Conservation (phyloP, 768 basidiomycete species). For the Termitomyces sp. region DNA sequence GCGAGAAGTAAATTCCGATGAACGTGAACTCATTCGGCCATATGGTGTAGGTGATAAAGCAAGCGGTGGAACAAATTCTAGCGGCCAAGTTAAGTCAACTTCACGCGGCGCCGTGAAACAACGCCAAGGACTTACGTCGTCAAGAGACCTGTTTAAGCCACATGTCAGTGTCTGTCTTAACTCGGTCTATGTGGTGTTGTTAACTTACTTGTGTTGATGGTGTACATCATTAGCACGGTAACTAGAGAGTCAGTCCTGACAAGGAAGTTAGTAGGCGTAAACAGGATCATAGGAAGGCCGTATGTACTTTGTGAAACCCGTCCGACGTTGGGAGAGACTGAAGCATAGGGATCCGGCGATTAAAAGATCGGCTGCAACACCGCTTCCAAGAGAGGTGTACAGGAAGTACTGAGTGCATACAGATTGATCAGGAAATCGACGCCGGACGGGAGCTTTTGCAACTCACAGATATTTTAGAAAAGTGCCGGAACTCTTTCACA, state of each 20-base stretch:
- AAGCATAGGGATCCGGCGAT: constrained; percentile 33
- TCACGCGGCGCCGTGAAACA: constrained; percentile 35
- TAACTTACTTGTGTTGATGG: constrained; percentile 43
- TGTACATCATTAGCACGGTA: constrained; percentile 39
- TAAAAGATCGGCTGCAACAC: constrained; percentile 34
- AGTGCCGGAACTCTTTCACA: constrained; percentile 19
- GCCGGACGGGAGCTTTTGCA: not conserved
- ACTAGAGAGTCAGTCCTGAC: constrained; percentile 40
- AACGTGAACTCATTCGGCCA: constrained; percentile 3
- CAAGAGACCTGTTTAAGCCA: constrained; percentile 20
- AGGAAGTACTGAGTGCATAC: constrained; percentile 21
- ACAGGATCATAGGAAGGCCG: not conserved
- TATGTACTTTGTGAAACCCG: constrained; percentile 23
- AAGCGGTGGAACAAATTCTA: not conserved
- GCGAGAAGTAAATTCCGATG: constrained; percentile 4
- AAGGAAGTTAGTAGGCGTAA: not conserved
- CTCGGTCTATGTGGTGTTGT: not conserved
- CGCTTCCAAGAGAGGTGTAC: constrained; percentile 26
- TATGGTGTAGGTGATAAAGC: constrained; percentile 6
- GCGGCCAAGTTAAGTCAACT: constrained; percentile 36
- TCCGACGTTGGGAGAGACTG: constrained; percentile 24
- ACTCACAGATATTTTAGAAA: constrained; percentile 23
- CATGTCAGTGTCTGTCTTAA: not conserved
- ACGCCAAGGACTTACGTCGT: constrained; percentile 21
- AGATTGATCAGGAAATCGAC: not conserved